Percentiles rank a stretch among this genome's conserved stretches.
These are phyloP conservation scores for Obba rivulosa DNA, from an alignment of 768 basidiomycete species.

Conservation along the genomic window DNA sequence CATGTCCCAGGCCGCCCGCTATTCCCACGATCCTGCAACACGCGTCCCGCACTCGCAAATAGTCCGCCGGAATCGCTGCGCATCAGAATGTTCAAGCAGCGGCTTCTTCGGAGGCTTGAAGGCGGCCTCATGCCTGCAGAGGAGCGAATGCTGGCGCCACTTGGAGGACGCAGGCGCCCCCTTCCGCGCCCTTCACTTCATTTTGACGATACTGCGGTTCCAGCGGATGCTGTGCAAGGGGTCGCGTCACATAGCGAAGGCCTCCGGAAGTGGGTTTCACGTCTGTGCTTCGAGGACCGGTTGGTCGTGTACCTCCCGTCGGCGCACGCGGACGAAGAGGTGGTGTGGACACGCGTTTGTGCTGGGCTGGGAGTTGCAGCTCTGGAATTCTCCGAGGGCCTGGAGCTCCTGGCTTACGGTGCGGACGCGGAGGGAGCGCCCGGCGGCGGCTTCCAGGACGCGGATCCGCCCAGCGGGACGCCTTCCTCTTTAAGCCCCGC, in stretches of 20 bases:
- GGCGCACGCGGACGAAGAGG: conserved; percentile 24
- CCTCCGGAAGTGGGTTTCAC: conserved; percentile 62
- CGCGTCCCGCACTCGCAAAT: conserved; percentile 27
- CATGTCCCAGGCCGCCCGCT: conserved; percentile 29
- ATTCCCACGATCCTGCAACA: conserved; percentile 58
- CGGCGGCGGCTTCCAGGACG: conserved; percentile 5
- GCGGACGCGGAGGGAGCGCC: conserved; percentile 10
- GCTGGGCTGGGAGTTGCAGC: conserved; percentile 57
- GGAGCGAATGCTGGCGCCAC: conserved; percentile 12
- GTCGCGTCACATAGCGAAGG: conserved; percentile 41
- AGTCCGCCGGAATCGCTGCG: conserved; percentile 33
- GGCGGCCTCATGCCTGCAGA: conserved; percentile 20
- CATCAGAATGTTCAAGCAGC: conserved; percentile 43
- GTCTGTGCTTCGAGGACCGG: conserved; percentile 76
- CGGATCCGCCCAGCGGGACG: conserved; percentile 6
- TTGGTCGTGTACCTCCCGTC: conserved; percentile 46
- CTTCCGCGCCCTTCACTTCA: conserved; percentile 18
- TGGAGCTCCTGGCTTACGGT: conserved; percentile 53
- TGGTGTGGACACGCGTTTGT: conserved; percentile 38
- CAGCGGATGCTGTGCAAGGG: conserved; percentile 17
- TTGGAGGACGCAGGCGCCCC: conserved; percentile 11
- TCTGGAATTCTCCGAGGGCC: conserved; percentile 63
- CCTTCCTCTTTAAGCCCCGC: conserved; percentile 6
- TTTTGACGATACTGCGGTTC: conserved; percentile 31
- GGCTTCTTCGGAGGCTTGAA: conserved; percentile 42